Conservation (phyloP, 768 basidiomycete species). For the Rubroboletus satanas region DNA sequence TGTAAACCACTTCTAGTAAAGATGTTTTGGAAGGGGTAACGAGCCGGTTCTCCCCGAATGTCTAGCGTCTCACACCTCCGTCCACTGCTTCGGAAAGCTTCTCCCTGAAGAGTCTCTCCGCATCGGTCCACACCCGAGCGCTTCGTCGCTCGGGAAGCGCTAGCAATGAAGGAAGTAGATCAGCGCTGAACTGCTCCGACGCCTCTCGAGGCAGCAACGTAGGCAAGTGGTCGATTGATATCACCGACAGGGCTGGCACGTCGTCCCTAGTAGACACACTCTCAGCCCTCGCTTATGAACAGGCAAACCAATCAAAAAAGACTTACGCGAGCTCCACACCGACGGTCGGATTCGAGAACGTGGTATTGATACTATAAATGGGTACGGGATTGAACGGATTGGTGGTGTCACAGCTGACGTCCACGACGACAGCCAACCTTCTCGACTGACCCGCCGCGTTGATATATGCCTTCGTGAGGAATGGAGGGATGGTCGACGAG, state of each 20-base stretch:
- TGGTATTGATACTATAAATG: constrained; percentile 91
- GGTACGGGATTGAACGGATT: constrained; percentile 98
- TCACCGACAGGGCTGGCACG: constrained; percentile 71
- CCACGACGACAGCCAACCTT: constrained; percentile 79
- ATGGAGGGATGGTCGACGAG: constrained; percentile 78
- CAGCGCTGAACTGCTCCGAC: constrained; percentile 91
- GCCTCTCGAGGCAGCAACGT: constrained; percentile 94
- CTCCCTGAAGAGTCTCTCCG: constrained; percentile 75
- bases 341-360: constrained; percentile 89
- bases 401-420: constrained; percentile 98
- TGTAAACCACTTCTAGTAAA: neutral
- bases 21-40: neutral
- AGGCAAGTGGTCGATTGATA: constrained; percentile 96
- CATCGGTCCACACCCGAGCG: constrained; percentile 83
- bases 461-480: constrained; percentile 70
- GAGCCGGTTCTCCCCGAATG: neutral
- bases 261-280: constrained; percentile 41
- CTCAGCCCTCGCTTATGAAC: constrained; percentile 2
- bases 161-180: constrained; percentile 81
- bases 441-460: constrained; percentile 64
- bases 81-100: constrained; percentile 48
- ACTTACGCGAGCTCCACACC: constrained; percentile 77
- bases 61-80: neutral
- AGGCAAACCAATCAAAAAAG: neutral
- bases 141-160: constrained; percentile 63